Percentiles rank a stretch among this genome's conserved stretches.
Evolutionary conservation across 139 green algal species (phyloP).

Genomic region (Spirogloea muscicola): DNA sequence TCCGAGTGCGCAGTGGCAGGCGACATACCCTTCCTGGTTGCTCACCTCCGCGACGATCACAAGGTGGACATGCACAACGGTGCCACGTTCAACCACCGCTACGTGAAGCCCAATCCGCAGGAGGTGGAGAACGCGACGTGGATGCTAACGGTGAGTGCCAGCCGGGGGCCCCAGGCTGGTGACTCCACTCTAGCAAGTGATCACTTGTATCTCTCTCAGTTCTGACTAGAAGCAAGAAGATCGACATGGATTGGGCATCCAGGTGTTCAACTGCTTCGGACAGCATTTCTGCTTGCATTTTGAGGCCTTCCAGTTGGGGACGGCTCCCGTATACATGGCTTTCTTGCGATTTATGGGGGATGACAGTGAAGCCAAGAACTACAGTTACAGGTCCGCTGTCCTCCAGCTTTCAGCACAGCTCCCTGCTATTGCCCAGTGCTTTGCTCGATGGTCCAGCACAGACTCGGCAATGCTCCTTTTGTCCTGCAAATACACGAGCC

Average conservation of each 20-base stretch:
- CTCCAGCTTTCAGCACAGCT: too few species aligned
- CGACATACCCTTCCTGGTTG: conserved; percentile 22
- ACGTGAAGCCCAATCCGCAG: conserved; percentile 42
- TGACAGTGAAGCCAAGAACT: conserved; percentile 37
- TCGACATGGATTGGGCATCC: background rate
- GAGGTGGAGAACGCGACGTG: conserved; percentile 46
- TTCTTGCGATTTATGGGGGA: conserved; percentile 44
- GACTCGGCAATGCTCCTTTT: too few species aligned
- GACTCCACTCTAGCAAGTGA: background rate
- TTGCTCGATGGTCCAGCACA: too few species aligned
- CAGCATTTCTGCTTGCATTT: conserved; percentile 47
- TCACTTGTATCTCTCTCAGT: background rate
- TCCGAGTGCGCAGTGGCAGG: conserved; percentile 40
- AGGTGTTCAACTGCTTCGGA: conserved; percentile 44
- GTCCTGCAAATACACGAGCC: too few species aligned
- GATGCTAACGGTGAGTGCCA: conserved; percentile 37
- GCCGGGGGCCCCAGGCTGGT: background rate
- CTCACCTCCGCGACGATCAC: conserved; percentile 39
- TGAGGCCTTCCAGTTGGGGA: conserved; percentile 38
- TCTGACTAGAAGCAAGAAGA: background rate
- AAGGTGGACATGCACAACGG: conserved; percentile 46
- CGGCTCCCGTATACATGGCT: conserved; percentile 34
- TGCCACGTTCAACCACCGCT: conserved; percentile 34
- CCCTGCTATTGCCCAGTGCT: too few species aligned
- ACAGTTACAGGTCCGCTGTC: too few species aligned